Percentiles rank a stretch among this genome's conserved stretches.
phyloP scores from a whole-genome alignment of 176 grass and related monocot species.

The Musa troglodytarum region DNA sequence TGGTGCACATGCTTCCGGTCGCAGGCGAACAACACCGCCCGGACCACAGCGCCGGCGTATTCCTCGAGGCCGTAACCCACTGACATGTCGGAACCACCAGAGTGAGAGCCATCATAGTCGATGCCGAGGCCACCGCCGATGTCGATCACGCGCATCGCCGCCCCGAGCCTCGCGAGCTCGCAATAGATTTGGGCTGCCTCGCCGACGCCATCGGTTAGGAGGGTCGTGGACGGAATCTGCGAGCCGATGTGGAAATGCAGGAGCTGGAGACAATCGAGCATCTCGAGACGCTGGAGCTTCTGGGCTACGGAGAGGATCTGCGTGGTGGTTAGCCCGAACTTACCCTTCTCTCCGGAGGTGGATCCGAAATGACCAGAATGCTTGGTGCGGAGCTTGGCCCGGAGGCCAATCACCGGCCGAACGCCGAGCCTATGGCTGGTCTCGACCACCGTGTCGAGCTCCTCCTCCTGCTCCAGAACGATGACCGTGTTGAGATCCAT shows the following conservation, averaged over 20 bases:
- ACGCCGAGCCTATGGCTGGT: background rate
- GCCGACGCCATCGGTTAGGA: background rate
- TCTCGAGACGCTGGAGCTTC: conserved; percentile 1
- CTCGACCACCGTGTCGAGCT: background rate
- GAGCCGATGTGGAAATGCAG: background rate
- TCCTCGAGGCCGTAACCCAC: background rate
- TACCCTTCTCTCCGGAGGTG: background rate
- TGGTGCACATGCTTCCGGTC: background rate
- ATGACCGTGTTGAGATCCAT: background rate
- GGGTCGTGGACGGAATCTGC: background rate
- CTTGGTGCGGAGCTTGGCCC: background rate
- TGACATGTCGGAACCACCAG: background rate
- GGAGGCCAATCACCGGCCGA: background rate
- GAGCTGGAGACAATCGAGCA: background rate
- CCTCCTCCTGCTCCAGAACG: conserved; percentile 1
- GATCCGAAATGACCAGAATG: conserved; percentile 4
- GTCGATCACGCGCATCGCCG: background rate
- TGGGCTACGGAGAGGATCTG: conserved; percentile 1
- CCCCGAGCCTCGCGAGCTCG: background rate
- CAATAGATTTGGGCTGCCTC: background rate
- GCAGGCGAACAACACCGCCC: background rate
- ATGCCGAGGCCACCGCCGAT: conserved; percentile 1
- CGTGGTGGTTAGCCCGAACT: background rate
- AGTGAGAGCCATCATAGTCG: conserved; percentile 6
- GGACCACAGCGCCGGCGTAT: background rate